Conservation (phyloP, 2,329 filamentous ascomycete genomes). For the Trichophyton benhamiae region DNA sequence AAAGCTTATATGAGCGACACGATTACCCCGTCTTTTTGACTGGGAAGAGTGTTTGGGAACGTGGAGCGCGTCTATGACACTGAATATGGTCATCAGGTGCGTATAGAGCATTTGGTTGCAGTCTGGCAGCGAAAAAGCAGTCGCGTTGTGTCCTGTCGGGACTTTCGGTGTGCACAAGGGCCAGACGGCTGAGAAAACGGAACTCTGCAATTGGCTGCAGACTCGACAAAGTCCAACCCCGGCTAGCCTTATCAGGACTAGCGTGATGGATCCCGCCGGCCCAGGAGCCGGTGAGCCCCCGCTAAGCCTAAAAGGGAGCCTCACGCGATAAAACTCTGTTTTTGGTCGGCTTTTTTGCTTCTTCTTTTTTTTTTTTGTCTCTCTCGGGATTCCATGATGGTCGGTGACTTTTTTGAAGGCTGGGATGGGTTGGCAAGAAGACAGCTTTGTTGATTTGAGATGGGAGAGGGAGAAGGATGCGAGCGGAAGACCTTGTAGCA, state of each 20-base stretch:
- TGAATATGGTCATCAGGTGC: neutral
- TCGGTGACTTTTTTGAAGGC: too few species aligned
- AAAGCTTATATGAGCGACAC: neutral
- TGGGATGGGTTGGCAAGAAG: too few species aligned
- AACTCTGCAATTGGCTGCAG: neutral
- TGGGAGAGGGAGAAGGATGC: neutral
- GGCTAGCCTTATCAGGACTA: neutral
- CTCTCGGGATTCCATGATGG: neutral
- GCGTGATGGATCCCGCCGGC: neutral
- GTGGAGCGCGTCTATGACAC: neutral
- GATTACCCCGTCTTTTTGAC: neutral
- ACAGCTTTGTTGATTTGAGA: neutral
- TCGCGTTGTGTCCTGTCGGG: neutral
- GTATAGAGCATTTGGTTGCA: neutral
- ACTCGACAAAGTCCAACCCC: neutral
- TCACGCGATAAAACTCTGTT: conserved; percentile 4
- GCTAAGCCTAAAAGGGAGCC: neutral
- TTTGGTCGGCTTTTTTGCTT: neutral
- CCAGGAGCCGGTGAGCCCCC: neutral
- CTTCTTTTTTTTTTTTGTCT: neutral
- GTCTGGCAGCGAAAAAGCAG: neutral
- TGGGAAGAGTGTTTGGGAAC: neutral
- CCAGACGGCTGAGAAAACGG: neutral
- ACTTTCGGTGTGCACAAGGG: neutral
- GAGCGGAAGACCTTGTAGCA: neutral